Evolutionary conservation across 2,329 filamentous ascomycete genomes (phyloP).

Genomic region (Diaporthe sp.): DNA sequence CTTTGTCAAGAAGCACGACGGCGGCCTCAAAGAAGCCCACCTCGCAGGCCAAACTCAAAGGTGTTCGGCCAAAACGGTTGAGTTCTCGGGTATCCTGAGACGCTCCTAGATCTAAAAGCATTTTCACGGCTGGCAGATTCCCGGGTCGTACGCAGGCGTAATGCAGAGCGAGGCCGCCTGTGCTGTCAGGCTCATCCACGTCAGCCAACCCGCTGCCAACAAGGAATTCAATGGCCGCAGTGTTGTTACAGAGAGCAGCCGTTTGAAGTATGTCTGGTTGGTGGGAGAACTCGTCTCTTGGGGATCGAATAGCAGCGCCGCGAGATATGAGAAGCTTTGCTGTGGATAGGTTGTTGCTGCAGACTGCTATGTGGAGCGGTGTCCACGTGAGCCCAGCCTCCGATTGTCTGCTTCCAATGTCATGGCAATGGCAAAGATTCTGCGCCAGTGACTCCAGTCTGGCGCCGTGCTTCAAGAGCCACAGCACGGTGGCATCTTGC

Average conservation of each 20-base stretch:
- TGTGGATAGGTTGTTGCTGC: neutral
- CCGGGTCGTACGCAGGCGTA: neutral
- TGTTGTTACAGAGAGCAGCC: neutral
- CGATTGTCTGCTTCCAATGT: neutral
- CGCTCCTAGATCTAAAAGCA: neutral
- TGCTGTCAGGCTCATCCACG: constrained; percentile 2
- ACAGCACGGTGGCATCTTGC: neutral
- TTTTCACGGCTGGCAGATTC: neutral
- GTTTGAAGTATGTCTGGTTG: neutral
- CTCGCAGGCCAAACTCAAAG: neutral
- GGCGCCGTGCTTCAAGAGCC: neutral
- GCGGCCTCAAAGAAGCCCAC: constrained; percentile 5
- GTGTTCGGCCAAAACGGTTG: neutral
- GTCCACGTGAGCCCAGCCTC: neutral
- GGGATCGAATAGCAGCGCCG: neutral
- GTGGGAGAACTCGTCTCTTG: neutral
- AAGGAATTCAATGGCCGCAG: neutral
- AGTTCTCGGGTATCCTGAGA: neutral
- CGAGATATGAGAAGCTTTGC: neutral
- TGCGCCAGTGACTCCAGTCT: constrained; percentile 1
- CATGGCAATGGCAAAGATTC: neutral
- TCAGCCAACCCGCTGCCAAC: neutral
- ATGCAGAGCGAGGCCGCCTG: neutral
- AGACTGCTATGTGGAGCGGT: neutral
- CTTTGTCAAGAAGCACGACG: neutral